Evolutionary conservation across 2,329 filamentous ascomycete species (phyloP), one percentile per base, ranked within the genome.

Genomic region (Phialophora chinensis): DNA sequence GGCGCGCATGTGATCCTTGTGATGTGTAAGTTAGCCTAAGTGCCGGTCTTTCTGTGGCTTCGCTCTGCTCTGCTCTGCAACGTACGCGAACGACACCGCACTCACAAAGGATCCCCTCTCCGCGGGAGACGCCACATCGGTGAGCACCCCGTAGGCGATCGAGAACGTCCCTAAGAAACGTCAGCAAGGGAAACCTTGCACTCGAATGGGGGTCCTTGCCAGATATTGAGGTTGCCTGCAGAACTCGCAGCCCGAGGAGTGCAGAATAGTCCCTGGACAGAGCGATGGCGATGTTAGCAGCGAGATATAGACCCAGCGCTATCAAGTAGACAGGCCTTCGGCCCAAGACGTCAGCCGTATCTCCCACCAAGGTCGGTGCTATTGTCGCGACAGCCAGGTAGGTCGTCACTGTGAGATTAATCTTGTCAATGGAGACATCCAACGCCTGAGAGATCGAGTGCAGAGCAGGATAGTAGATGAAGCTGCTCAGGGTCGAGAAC

Each of bases 331-430:
- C 80, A 4, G 82, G 82, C 60, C 83, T 76, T 63, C 83, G 76
- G 14, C 84, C 83, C 44, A 77, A 77, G 50, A 78, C 80, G 67
- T 85, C 83, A 1, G 82, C 78, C 44, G 85, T 78, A 42, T 80
- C 80, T 0, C 80, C 83, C 63, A 83, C 78, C 11, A 85, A 77
- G 71, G 83, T 81, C 17, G 83, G 83, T 0, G 81, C 79, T 14
- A 87, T 74, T 80, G 85, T 77, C 86, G 84, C 44, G 83, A 79
- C 54, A 84, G 69, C 27, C 80, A 80, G 31, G 52, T 67, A 67
- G 3, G 75, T 74, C 1, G 77, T 76, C 14, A 77, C 71, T 0
- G 73, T 74, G 14, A 76, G 65, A 50, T 75, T 70, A 20, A 71
- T 57, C 11, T 64, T 23, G 3, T 17, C 25, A 8, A 65, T 62